These are phyloP conservation scores for Geranomyces michiganensis DNA, from an alignment of 192 early-diverging fungal species.

Conservation along the genomic window DNA sequence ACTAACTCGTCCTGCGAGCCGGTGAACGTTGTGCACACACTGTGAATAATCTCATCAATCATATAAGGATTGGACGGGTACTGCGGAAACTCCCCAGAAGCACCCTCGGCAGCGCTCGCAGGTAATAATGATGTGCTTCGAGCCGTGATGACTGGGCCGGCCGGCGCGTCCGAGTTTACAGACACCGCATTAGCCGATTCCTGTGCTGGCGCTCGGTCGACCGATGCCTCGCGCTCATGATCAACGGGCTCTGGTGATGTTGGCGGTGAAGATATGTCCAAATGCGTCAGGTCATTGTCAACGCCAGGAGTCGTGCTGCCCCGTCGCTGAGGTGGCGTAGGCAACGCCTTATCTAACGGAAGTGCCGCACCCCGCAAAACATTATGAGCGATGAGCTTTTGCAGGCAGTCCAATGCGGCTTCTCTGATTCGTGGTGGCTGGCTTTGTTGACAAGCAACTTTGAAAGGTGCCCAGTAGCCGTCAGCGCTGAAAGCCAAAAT, in stretches of 20 bases:
- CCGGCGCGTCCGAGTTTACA: neutral
- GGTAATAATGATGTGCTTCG: slow-evolving; percentile 25
- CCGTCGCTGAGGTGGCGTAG: slow-evolving; percentile 14
- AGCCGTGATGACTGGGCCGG: slow-evolving; percentile 7
- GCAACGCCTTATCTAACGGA: slow-evolving; percentile 12
- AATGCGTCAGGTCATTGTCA: slow-evolving; percentile 32
- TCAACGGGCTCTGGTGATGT: slow-evolving; percentile 5
- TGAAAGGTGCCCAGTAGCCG: slow-evolving; percentile 53
- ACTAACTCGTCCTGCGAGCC: slow-evolving; percentile 48
- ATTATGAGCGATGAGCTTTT: slow-evolving; percentile 60
- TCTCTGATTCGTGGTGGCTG: slow-evolving; percentile 45
- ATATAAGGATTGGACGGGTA: slow-evolving; percentile 40
- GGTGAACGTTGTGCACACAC: slow-evolving; percentile 49
- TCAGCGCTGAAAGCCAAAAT: slow-evolving; percentile 43
- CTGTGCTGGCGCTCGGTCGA: neutral
- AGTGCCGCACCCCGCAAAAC: slow-evolving; percentile 42
- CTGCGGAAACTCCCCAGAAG: slow-evolving; percentile 9
- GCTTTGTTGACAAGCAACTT: slow-evolving; percentile 38
- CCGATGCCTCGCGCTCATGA: neutral
- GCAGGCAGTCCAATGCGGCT: slow-evolving; percentile 52
- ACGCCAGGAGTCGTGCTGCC: slow-evolving; percentile 6
- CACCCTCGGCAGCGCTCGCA: neutral
- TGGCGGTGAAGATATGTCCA: slow-evolving; percentile 34
- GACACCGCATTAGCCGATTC: neutral
- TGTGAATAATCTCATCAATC: slow-evolving; percentile 65